Conservation (phyloP, 352 stramenopile genomes). For the Phytophthora vignae region DNA sequence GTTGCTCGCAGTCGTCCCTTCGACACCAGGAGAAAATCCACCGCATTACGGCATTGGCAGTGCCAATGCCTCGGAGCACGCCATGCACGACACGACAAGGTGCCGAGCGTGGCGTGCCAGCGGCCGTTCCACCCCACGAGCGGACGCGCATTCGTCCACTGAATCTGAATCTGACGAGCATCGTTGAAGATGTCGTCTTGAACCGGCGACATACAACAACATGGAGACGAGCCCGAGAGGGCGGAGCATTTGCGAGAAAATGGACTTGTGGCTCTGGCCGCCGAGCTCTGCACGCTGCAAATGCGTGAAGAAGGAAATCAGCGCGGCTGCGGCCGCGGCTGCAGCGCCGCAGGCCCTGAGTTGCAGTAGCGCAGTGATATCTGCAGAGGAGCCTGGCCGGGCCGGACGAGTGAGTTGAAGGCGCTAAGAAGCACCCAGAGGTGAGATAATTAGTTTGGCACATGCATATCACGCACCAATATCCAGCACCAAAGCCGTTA, state of each 20-base stretch:
- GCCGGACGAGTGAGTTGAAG: constrained; percentile 18
- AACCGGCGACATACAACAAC: constrained; percentile 24
- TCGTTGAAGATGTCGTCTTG: constrained; percentile 8
- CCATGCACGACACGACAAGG: constrained; percentile 25
- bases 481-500: constrained; percentile 20
- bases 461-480: neutral
- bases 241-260: neutral
- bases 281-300: constrained; percentile 1
- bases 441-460: constrained; percentile 25
- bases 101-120: constrained; percentile 32
- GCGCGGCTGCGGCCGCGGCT: constrained; percentile 16
- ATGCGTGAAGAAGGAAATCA: constrained; percentile 22
- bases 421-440: constrained; percentile 10
- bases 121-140: constrained; percentile 32
- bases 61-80: no score
- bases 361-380: constrained; percentile 29
- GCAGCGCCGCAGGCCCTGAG: constrained; percentile 10
- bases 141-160: constrained; percentile 30
- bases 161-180: constrained; percentile 23
- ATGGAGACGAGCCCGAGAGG: no score
- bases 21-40: constrained; percentile 29
- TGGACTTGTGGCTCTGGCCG: constrained; percentile 7
- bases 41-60: neutral
- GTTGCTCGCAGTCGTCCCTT: constrained; percentile 18
- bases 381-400: neutral